A percentile compares a stretch with the other conserved stretches of the same genome.
phyloP scores from a whole-genome alignment of 345 rosid species.

The Isatis tinctoria region DNA sequence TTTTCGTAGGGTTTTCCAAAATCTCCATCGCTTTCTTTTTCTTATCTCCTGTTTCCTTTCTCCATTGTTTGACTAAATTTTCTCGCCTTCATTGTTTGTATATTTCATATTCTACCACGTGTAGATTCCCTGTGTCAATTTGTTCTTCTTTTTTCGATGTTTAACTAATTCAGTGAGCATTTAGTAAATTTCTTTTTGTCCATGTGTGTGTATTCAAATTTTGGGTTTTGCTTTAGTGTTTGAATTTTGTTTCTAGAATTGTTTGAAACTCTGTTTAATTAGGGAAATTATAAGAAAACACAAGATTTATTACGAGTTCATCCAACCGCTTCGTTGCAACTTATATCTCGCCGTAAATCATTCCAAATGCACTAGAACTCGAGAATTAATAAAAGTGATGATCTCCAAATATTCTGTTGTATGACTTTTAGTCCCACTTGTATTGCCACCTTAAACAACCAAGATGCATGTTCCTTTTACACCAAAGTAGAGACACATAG shows the following conservation, averaged over 20 bases:
- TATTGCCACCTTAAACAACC: not conserved
- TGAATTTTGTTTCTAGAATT: not conserved
- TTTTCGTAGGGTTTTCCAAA: conserved; percentile 2
- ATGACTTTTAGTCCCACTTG: not conserved
- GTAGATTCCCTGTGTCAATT: not conserved
- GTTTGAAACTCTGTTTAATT: not conserved
- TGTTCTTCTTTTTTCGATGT: not conserved
- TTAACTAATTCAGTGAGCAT: not conserved
- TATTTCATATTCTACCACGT: not conserved
- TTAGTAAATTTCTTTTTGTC: not conserved
- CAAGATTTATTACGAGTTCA: not conserved
- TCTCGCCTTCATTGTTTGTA: not conserved
- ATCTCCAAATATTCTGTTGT: not conserved
- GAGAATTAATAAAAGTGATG: not conserved
- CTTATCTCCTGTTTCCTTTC: not conserved
- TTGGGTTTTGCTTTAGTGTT: not conserved
- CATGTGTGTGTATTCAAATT: not conserved
- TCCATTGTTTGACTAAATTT: not conserved
- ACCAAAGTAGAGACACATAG: conserved; percentile 7
- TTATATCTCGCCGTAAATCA: not conserved
- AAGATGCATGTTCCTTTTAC: not conserved
- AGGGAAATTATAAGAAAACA: not conserved
- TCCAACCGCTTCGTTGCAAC: not conserved
- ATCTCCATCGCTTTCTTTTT: not conserved
- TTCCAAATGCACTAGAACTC: not conserved